These are phyloP conservation scores for Periconia digitata DNA, from an alignment of 2,329 filamentous ascomycete species.

Conservation along the genomic window DNA sequence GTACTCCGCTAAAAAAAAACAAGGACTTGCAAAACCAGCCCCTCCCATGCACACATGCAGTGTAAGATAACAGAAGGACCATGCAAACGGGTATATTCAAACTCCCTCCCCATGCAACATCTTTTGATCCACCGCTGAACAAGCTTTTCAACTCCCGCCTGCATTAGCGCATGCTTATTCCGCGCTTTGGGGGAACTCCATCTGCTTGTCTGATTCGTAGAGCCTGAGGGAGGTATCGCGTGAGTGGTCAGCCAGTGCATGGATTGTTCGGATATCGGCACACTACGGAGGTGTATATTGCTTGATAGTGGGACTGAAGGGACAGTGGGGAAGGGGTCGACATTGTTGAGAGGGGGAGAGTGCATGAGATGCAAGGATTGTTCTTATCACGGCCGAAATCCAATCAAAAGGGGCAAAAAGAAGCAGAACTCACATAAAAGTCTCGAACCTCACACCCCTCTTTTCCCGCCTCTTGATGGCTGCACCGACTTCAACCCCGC, in stretches of 20 bases:
- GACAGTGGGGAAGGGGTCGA: no score
- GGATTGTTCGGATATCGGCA: no score
- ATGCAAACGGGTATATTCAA: slow-evolving; percentile 19
- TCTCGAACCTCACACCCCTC: slow-evolving; percentile 34
- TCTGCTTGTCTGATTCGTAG: slow-evolving; percentile 15
- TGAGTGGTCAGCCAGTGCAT: no score
- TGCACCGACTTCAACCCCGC: slow-evolving; percentile 20
- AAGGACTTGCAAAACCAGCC: not conserved
- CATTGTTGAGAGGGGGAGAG: no score
- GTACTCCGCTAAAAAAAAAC: no score
- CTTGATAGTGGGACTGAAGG: no score
- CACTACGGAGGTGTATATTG: no score
- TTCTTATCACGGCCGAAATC: not conserved
- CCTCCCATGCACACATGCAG: not conserved
- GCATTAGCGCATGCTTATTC: not conserved
- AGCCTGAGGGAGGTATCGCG: no score
- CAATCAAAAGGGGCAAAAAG: not conserved
- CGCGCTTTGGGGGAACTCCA: slow-evolving; percentile 16
- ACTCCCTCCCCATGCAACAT: no score
- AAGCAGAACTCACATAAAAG: slow-evolving; percentile 28
- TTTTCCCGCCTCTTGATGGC: slow-evolving; percentile 22
- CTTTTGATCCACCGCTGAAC: not conserved
- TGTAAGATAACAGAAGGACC: not conserved
- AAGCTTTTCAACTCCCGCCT: not conserved
- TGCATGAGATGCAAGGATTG: no score